Percentiles rank a stretch among this genome's conserved stretches.
These are phyloP conservation scores for Laetiporus sulphureus DNA, from an alignment of 1,284 basidiomycete genomes.

Conservation along the genomic window DNA sequence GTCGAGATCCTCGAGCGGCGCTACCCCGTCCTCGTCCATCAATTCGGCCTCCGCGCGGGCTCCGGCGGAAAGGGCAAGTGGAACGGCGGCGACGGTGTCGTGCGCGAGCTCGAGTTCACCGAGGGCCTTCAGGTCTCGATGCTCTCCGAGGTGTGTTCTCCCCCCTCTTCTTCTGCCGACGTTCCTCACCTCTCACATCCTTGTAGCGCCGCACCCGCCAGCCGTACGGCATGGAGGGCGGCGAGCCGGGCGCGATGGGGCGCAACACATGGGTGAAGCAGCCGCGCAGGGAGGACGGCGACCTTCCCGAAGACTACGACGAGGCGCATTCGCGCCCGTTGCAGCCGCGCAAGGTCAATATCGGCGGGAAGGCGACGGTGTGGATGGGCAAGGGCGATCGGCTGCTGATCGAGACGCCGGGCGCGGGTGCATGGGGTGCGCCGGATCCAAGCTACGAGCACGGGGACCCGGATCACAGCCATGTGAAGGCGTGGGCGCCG, in stretches of 20 bases:
- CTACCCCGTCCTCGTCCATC: conserved; percentile 82
- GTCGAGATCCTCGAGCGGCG: conserved; percentile 90
- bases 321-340: conserved; percentile 18
- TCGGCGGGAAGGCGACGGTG: conserved; percentile 89
- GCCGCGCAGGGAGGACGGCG: conserved; percentile 63
- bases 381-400: conserved; percentile 83
- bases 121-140: conserved; percentile 85
- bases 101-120: conserved; percentile 85
- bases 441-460: conserved; percentile 29
- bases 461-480: conserved; percentile 22
- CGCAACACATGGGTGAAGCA: conserved; percentile 89
- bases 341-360: conserved; percentile 67
- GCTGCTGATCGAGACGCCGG: conserved; percentile 83
- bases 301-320: conserved; percentile 34
- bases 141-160: conserved; percentile 60
- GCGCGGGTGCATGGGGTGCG: conserved; percentile 86
- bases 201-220: conserved; percentile 74
- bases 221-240: conserved; percentile 90
- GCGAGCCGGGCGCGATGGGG: conserved; percentile 69
- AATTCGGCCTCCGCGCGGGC: conserved; percentile 73
- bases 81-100: conserved; percentile 83
- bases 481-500: conserved; percentile 57
- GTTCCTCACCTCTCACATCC: too few species aligned
- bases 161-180: not conserved
- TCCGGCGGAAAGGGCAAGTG: conserved; percentile 79